Conservation (phyloP, 139 green algal species). For the Trebouxia sp. region DNA sequence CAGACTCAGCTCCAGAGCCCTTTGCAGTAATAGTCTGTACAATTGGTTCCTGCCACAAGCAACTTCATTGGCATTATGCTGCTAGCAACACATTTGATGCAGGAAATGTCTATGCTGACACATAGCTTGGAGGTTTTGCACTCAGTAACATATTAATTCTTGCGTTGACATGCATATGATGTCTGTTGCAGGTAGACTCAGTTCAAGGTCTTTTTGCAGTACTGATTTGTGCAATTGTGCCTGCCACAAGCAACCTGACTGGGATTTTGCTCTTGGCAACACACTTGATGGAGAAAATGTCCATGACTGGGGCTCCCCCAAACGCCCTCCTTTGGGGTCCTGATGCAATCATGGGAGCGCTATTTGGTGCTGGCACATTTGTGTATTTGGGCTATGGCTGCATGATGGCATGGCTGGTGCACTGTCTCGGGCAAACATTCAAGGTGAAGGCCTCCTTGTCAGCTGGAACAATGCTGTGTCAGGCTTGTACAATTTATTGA, state of each 20-base stretch:
- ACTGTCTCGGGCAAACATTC: not conserved
- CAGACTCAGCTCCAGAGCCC: too few relatives aligned
- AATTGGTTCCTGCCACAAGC: too few relatives aligned
- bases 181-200: constrained; percentile 9
- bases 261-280: constrained; percentile 20
- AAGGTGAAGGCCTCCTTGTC: not conserved
- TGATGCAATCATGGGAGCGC: constrained; percentile 28
- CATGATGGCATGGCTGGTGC: constrained; percentile 23
- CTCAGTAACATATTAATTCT: too few relatives aligned
- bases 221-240: not conserved
- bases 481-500: too few relatives aligned
- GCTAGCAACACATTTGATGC: too few relatives aligned
- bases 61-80: too few relatives aligned
- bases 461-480: not conserved
- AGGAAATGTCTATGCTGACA: too few relatives aligned
- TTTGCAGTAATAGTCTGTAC: too few relatives aligned
- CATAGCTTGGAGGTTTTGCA: too few relatives aligned
- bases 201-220: not conserved
- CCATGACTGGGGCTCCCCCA: constrained; percentile 27
- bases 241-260: constrained; percentile 18
- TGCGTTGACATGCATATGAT: too few relatives aligned
- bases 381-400: not conserved
- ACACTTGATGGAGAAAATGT: constrained; percentile 53
- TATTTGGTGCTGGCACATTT: constrained; percentile 30
- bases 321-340: constrained; percentile 13